Conservation (phyloP, 345 rosid species). For the Syzygium oleosum region DNA sequence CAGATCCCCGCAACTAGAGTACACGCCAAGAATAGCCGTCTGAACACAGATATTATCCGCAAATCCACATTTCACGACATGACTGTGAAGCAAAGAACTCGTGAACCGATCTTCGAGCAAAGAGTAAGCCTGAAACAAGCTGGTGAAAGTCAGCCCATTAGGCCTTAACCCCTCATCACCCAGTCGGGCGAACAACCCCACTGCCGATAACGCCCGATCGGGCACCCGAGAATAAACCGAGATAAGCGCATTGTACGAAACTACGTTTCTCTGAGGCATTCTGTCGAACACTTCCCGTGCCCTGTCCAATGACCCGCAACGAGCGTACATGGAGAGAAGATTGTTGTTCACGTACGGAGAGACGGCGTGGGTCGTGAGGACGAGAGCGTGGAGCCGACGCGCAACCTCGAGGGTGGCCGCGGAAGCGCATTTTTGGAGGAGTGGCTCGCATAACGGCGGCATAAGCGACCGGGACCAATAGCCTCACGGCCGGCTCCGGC, state of each 20-base stretch:
- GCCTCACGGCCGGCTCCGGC: not conserved
- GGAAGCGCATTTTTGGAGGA: conserved; percentile 47
- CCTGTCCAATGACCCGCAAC: conserved; percentile 38
- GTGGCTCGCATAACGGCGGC: conserved; percentile 23
- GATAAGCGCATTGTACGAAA: conserved; percentile 59
- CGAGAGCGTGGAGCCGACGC: conserved; percentile 59
- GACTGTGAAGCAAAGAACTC: conserved; percentile 49
- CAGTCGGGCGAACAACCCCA: conserved; percentile 28
- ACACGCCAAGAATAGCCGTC: conserved; percentile 75
- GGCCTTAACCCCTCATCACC: conserved; percentile 39
- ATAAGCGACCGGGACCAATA: not conserved
- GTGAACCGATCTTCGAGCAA: conserved; percentile 31
- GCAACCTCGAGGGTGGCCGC: conserved; percentile 26
- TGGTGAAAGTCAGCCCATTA: conserved; percentile 56
- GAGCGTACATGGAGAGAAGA: conserved; percentile 48
- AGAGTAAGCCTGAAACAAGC: conserved; percentile 60
- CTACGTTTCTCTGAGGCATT: conserved; percentile 58
- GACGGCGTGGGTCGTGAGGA: conserved; percentile 24
- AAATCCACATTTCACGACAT: conserved; percentile 41
- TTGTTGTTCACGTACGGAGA: conserved; percentile 59
- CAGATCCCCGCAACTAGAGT: conserved; percentile 52
- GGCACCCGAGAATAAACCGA: conserved; percentile 56
- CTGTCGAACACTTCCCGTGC: conserved; percentile 52
- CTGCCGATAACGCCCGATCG: conserved; percentile 14
- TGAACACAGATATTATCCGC: conserved; percentile 40